phyloP scores from a whole-genome alignment of 1,139 yeast species.

The Casaregolazyma suthepensis region DNA sequence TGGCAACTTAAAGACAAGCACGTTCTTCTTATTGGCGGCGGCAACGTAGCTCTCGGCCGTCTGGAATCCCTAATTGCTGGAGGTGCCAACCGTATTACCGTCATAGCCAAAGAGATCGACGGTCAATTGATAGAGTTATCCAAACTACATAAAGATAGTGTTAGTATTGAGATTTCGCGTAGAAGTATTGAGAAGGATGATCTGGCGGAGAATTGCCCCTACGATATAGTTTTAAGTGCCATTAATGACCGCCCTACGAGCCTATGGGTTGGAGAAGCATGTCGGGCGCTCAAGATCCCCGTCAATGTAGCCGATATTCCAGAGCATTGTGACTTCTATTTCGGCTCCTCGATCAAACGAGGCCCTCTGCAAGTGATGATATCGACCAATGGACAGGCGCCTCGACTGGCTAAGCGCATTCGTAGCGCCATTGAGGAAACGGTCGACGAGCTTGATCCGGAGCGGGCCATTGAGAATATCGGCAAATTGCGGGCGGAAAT shows the following conservation, averaged over 20 bases:
- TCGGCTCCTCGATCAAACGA: slow-evolving; percentile 70
- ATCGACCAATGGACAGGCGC: slow-evolving; percentile 78
- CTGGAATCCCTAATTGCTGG: slow-evolving; percentile 63
- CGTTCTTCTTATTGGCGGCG: slow-evolving; percentile 73
- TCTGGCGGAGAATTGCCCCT: slow-evolving; percentile 26
- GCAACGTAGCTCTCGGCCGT: slow-evolving; percentile 74
- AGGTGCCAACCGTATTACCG: slow-evolving; percentile 35
- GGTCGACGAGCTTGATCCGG: slow-evolving; percentile 29
- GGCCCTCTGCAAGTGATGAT: slow-evolving; percentile 82
- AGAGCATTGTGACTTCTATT: slow-evolving; percentile 74
- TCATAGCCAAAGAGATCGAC: slow-evolving; percentile 1
- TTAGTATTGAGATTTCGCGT: neutral
- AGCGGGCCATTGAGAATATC: slow-evolving; percentile 56
- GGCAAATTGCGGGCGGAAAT: slow-evolving; percentile 52
- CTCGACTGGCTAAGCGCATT: slow-evolving; percentile 62
- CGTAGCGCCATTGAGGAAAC: slow-evolving; percentile 51
- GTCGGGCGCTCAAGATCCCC: slow-evolving; percentile 48
- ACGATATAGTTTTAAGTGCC: slow-evolving; percentile 68
- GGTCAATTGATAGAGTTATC: slow-evolving; percentile 6
- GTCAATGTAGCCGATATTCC: slow-evolving; percentile 87
- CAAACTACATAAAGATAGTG: slow-evolving; percentile 3
- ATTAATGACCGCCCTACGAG: slow-evolving; percentile 65
- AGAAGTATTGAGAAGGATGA: slow-evolving; percentile 16
- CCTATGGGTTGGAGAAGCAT: slow-evolving; percentile 51
- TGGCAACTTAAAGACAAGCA: slow-evolving; percentile 64